Evolutionary conservation across 2,329 filamentous ascomycete genomes (phyloP).

Genomic region (Tolypocladium guangdongense): DNA sequence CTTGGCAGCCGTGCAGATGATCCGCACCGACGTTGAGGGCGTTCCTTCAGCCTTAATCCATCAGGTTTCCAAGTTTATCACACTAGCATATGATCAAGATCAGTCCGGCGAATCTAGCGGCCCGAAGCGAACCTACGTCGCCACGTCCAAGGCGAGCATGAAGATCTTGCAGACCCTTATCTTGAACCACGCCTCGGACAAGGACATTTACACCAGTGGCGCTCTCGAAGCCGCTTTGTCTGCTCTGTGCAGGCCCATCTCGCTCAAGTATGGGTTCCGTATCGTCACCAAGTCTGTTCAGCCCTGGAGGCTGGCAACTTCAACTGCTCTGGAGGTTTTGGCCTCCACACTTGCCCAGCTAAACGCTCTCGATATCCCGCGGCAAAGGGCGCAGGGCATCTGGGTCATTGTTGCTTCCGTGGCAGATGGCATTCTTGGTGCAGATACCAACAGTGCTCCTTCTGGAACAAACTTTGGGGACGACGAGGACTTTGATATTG

Average conservation of each 20-base stretch:
- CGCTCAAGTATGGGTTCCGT: slow-evolving; percentile 70
- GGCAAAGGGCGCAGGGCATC: slow-evolving; percentile 40
- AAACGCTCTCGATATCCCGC: slow-evolving; percentile 34
- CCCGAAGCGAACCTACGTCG: slow-evolving; percentile 69
- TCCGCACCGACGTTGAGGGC: slow-evolving; percentile 54
- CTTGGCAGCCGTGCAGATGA: slow-evolving; percentile 53
- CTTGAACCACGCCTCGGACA: slow-evolving; percentile 45
- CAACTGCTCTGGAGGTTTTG: slow-evolving; percentile 57
- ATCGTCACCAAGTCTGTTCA: slow-evolving; percentile 58
- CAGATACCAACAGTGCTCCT: slow-evolving; percentile 41
- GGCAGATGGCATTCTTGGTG: slow-evolving; percentile 57
- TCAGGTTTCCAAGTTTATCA: slow-evolving; percentile 59
- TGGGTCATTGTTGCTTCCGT: slow-evolving; percentile 61
- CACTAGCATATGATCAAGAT: slow-evolving; percentile 51
- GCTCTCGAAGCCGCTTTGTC: slow-evolving; percentile 55
- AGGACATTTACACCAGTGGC: slow-evolving; percentile 59
- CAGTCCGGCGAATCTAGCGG: slow-evolving; percentile 18
- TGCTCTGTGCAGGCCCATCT: slow-evolving; percentile 59
- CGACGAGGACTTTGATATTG: slow-evolving; percentile 76
- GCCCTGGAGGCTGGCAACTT: slow-evolving; percentile 74
- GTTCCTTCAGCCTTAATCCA: slow-evolving; percentile 58
- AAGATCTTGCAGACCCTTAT: slow-evolving; percentile 52
- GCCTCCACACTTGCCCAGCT: slow-evolving; percentile 53
- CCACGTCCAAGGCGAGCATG: slow-evolving; percentile 77
- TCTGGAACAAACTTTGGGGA: slow-evolving; percentile 38